A percentile compares a stretch with the other conserved stretches of the same genome.
These are phyloP conservation scores for Casuarina equisetifolia DNA, from an alignment of 306 rosid genomes.

Conservation along the genomic window DNA sequence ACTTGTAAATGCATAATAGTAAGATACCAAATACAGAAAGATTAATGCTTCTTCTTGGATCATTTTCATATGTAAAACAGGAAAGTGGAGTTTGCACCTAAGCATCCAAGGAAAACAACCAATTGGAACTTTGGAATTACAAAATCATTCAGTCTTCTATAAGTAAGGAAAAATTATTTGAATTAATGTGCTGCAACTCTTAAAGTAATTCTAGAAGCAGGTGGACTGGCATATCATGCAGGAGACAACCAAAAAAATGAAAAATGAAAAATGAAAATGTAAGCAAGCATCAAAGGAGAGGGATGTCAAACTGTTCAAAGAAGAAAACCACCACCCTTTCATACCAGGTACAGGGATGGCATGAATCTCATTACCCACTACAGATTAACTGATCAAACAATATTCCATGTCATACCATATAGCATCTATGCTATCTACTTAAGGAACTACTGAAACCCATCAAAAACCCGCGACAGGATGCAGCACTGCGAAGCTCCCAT, in stretches of 20 bases:
- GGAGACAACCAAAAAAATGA: not conserved
- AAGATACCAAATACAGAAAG: not conserved
- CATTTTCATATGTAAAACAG: not conserved
- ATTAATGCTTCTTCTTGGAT: not conserved
- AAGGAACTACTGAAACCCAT: not conserved
- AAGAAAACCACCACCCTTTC: not conserved
- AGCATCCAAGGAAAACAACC: not conserved
- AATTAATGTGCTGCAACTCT: not conserved
- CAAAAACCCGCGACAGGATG: conserved; percentile 3
- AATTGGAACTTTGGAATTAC: not conserved
- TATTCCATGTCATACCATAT: not conserved
- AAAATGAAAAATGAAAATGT: not conserved
- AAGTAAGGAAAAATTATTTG: not conserved
- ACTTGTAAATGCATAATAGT: not conserved
- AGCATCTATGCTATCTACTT: not conserved
- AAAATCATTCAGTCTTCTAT: not conserved
- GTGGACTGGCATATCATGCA: not conserved
- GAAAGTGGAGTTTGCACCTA: not conserved
- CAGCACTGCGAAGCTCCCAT: conserved; percentile 9
- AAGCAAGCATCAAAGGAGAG: not conserved
- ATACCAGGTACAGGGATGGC: not conserved
- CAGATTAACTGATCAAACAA: not conserved
- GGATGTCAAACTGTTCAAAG: not conserved
- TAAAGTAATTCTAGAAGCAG: not conserved
- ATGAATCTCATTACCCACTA: not conserved